These are phyloP conservation scores for Breviolum minutum DNA, from an alignment of 73 alveolate genomes.

Conservation along the genomic window DNA sequence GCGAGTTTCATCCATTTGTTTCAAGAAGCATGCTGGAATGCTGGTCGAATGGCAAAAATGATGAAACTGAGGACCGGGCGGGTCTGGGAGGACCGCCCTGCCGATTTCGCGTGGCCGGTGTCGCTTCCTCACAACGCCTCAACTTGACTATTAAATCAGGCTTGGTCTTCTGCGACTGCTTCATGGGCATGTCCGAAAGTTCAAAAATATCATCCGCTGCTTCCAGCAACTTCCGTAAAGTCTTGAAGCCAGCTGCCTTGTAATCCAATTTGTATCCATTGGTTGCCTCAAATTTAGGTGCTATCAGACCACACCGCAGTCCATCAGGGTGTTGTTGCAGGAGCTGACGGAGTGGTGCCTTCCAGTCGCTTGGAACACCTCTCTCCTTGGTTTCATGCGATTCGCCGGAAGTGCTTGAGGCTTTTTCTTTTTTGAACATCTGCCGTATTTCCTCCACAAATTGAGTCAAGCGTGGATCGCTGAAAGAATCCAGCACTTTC, in stretches of 20 bases:
- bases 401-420: background rate
- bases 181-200: background rate
- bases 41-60: too few species aligned
- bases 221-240: background rate
- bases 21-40: too few species aligned
- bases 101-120: background rate
- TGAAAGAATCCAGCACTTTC: too few species aligned
- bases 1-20: too few species aligned
- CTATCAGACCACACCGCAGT: background rate
- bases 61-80: too few species aligned
- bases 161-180: background rate
- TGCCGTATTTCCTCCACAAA: background rate
- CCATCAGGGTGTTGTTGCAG: background rate
- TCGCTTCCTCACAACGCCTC: background rate
- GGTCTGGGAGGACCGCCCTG: too few species aligned
- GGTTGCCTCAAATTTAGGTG: background rate
- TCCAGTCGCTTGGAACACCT: background rate
- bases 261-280: background rate
- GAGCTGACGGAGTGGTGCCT: background rate
- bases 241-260: conserved; percentile 7
- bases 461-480: too few species aligned
- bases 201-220: background rate
- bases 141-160: background rate
- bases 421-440: background rate
- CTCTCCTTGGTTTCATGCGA: background rate